Evolutionary conservation across 2,329 filamentous ascomycete species (phyloP), one percentile per base, ranked within the genome.

Genomic region (Calonectria leucothoes): DNA sequence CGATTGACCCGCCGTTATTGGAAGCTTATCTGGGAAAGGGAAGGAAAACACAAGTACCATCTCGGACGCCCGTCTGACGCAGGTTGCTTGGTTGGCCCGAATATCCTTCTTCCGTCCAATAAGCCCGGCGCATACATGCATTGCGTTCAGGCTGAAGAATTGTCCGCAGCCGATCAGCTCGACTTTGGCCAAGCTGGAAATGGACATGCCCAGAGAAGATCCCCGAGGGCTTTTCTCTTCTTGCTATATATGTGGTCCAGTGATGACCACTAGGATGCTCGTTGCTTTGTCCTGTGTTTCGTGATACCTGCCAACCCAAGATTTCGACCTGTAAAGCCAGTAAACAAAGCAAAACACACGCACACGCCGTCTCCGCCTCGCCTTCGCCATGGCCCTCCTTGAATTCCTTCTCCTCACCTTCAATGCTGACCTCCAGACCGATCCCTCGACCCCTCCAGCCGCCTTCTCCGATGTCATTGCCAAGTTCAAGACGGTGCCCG

Each of bases 331-430:
- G 11, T 27, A 31, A 59, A 25, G 39, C n/a, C 31, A 27, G 29
- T 37, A 20, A 10, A 51, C 39, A 29, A n/a, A n/a, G n/a, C n/a
- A n/a, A n/a, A 49, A 51, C 48, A 39, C 23, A n/a, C n/a, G n/a
- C n/a, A n/a, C n/a, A n/a, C 37, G 31, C 35, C 27, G 31, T 23
- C 65, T 31, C 39, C 39, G 5, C n/a, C n/a, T n/a, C 42, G 7
- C 52, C 37, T 20, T 73, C 70, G 76, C 59, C 67, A 83, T 84
- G 78, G 72, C 82, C 7, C 66, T 77, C 68, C 71, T 84, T 75
- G 81, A 84, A 45, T 74, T 84, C 65, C 79, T 81, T 71, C 77
- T 79, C 70, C 73, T 85, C 75, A 81, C 78, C 68, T 83, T 85
- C 77, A 82, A 81, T 66, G 77, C 79, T 25, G 64, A 75, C 48